Base-by-base conservation (phyloP, 768 basidiomycete species). In the Hysterangium stoloniferum region DNA sequence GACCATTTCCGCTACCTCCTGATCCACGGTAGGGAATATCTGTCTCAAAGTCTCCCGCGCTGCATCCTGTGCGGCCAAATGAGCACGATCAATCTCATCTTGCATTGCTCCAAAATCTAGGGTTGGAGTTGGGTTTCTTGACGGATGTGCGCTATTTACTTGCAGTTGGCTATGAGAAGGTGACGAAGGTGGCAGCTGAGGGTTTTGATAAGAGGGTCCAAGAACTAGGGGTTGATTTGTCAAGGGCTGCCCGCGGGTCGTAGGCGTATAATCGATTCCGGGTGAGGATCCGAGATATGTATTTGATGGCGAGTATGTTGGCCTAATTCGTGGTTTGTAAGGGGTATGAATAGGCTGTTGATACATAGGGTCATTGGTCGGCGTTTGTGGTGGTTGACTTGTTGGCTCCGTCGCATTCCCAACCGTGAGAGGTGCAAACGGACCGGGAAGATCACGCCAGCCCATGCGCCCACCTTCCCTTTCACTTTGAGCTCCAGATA, bases 1-100 rank as follows among this genome's bases (percentile, higher is more conserved):
- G 31, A 97, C 90, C 78, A 79, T 84, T 53, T 92, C 87, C 35
- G 91, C 76, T 28, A 96, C 79, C 64, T 94, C 94, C 40, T 64
- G 64, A 60, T 97, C 94, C 56, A 86, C 71, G 8, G 64, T 64
- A 1, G 93, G 93, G 75, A 97, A 97, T 54, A 95, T 95, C 67
- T 94, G 90, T 50, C 76, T 66, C 54, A 97, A 67, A 27, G 92
- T 95, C 57, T 82, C 81, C 49, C 74, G 69, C 45, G 88, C 75
- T 2, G 86, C 87, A 13, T 73, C 77, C 13, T 78, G 78, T 19
- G 85, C 87, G 37, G 81, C 75, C 52, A 82, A 80, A 58, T 87
- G 82, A 19, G 86, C 86, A 8, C 70, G 71, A 61, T 94, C 92
- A 66, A 84, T 90, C 69, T 87, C 78, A 19, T 75, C 77, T 57